These are phyloP conservation scores for Toxicodendron radicans DNA, from an alignment of 345 rosid species.

Conservation along the genomic window DNA sequence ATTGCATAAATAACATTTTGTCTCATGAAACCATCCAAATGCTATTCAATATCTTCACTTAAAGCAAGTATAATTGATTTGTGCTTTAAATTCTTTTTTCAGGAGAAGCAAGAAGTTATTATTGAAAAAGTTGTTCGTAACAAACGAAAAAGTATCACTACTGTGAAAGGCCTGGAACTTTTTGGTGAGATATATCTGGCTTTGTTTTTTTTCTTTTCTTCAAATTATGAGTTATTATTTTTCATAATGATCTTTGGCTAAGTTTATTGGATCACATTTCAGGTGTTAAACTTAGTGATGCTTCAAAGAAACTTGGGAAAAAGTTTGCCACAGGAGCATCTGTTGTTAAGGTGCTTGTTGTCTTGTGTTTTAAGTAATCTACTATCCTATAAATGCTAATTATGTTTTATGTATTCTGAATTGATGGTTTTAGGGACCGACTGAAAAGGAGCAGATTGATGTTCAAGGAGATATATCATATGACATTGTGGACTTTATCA, in stretches of 20 bases:
- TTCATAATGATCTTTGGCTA: neutral
- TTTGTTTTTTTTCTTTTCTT: neutral
- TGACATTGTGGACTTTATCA: slow-evolving; percentile 43
- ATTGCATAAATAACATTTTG: neutral
- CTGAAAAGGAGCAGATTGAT: slow-evolving; percentile 62
- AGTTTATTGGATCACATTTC: slow-evolving; percentile 11
- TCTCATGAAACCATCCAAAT: neutral
- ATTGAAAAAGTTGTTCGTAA: slow-evolving; percentile 53
- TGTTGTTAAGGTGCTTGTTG: slow-evolving; percentile 46
- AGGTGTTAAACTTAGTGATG: slow-evolving; percentile 56
- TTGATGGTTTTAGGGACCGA: slow-evolving; percentile 46
- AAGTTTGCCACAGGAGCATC: slow-evolving; percentile 62
- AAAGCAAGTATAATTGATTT: slow-evolving; percentile 4
- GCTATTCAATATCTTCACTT: neutral
- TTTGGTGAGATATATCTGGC: slow-evolving; percentile 37
- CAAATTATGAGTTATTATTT: neutral
- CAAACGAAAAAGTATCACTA: slow-evolving; percentile 51
- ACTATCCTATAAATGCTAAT: neutral
- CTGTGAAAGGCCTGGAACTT: slow-evolving; percentile 53
- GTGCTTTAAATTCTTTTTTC: slow-evolving; percentile 3
- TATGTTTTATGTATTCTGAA: neutral
- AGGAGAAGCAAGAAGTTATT: slow-evolving; percentile 53
- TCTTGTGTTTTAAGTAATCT: neutral
- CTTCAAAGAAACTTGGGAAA: slow-evolving; percentile 56
- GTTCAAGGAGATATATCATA: slow-evolving; percentile 58